Evolutionary conservation across 805 yeast genomes (phyloP), one percentile per base, ranked within the genome.

Genomic region (Wickerhamiella alocasiicola): DNA sequence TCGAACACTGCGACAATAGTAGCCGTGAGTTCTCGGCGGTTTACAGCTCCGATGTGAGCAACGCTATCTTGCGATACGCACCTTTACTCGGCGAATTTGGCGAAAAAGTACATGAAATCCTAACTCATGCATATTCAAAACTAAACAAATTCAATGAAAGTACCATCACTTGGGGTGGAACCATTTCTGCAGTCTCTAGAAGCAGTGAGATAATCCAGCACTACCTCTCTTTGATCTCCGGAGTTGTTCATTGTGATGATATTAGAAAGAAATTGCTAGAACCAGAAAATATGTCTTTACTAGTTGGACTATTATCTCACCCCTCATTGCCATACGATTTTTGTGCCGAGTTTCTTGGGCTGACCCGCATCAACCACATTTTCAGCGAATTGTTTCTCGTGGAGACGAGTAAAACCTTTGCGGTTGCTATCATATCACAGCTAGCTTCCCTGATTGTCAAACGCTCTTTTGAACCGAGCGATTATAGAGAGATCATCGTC

Each of bases 121-220:
- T 32, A 5, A 5, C 9, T 4, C 7, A 9, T 5, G 19, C 26
- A 3, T 13, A 20, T 6, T 5, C 11, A 9, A 21, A 17, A 6
- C 36, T 32, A 13, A 17, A 32, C n/a, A 26, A n/a, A 6, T 17
- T 20, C 18, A 13, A 19, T 12, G 20, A 20, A 18, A 32, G 26
- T n/a, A 17, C 12, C 25, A 21, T 17, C 13, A 32, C 13, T 20
- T 17, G 11, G 13, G 16, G 3, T 18, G 17, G 13, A 26, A 26
- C n/a, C 20, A 9, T 20, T 9, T 20, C 12, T 20, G 18, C 7
- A n/a, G 7, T 20, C 36, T n/a, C 12, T 23, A 5, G 19, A 30
- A 9, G 19, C 33, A 30, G 33, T 17, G 33, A 30, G 33, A 30
- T 32, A 9, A 18, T 32, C 3, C 24, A 32, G 19, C 36, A 32